These are phyloP conservation scores for Paspalum vaginatum DNA, from an alignment of 176 grass and related monocot species.

Conservation along the genomic window DNA sequence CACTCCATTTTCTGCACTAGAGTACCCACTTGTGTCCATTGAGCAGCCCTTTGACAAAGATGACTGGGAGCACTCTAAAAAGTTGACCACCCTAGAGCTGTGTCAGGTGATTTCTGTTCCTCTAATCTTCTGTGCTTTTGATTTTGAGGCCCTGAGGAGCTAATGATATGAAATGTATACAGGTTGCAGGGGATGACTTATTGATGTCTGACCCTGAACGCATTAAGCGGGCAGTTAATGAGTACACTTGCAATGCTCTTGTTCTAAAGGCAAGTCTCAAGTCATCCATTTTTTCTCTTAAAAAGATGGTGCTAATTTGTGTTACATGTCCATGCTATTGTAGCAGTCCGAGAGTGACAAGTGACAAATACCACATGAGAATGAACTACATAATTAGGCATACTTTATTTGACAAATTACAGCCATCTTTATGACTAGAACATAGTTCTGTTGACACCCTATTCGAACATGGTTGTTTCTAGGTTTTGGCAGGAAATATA, in stretches of 20 bases:
- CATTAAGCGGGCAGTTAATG: constrained; percentile 86
- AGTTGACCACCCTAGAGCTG: constrained; percentile 74
- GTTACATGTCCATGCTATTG: constrained; percentile 19
- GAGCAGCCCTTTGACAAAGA: constrained; percentile 98
- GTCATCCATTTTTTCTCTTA: background rate
- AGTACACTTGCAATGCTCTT: constrained; percentile 95
- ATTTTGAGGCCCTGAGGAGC: constrained; percentile 6
- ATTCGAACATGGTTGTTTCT: background rate
- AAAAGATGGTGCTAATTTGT: constrained; percentile 9
- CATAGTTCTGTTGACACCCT: constrained; percentile 5
- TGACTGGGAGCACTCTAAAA: constrained; percentile 94
- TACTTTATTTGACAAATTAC: constrained; percentile 28
- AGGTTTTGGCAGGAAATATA: background rate
- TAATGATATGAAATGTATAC: constrained; percentile 40
- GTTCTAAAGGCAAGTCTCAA: constrained; percentile 70
- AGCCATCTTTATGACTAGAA: background rate
- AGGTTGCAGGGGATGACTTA: constrained; percentile 95
- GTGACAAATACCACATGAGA: constrained; percentile 7
- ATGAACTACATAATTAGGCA: constrained; percentile 20
- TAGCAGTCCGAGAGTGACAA: constrained; percentile 3
- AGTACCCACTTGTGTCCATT: constrained; percentile 90
- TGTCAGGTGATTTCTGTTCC: constrained; percentile 69
- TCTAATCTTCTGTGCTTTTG: constrained; percentile 7
- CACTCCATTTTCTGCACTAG: constrained; percentile 47
- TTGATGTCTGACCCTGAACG: constrained; percentile 90